Conservation (phyloP, 768 basidiomycete species). For the Butyriboletus loyo region DNA sequence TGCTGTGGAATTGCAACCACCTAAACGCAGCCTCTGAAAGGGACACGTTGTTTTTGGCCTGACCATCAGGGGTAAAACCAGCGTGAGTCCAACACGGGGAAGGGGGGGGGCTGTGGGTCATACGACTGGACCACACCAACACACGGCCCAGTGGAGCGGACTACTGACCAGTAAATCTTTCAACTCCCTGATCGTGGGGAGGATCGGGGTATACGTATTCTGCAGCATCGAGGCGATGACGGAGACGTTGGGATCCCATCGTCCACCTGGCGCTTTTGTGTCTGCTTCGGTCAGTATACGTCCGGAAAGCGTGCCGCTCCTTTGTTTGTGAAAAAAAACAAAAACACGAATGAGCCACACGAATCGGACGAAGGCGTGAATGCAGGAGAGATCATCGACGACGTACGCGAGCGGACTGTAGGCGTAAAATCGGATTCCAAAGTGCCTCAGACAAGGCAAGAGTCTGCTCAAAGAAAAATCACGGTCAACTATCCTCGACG, state of each 20-base stretch:
- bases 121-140: background rate
- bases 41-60: conserved; percentile 12
- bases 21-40: conserved; percentile 17
- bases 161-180: conserved; percentile 14
- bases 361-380: background rate
- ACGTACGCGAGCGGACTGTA: conserved; percentile 22
- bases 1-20: conserved; percentile 24
- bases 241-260: conserved; percentile 13
- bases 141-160: background rate
- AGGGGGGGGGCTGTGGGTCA: too few relatives aligned
- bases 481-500: too few relatives aligned
- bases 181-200: conserved; percentile 17
- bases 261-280: background rate
- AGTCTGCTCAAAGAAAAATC: conserved; percentile 19
- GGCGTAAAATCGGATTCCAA: conserved; percentile 40
- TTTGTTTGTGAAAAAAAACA: too few relatives aligned
- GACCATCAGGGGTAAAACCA: background rate
- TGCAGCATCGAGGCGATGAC: background rate
- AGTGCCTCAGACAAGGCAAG: conserved; percentile 42
- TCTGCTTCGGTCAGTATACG: conserved; percentile 7
- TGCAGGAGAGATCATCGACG: too few relatives aligned
- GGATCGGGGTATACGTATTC: conserved; percentile 1
- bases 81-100: background rate
- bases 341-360: background rate
- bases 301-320: conserved; percentile 13